Evolutionary conservation across 2,329 filamentous ascomycete species (phyloP).

Genomic region (Fusarium duplospermum): DNA sequence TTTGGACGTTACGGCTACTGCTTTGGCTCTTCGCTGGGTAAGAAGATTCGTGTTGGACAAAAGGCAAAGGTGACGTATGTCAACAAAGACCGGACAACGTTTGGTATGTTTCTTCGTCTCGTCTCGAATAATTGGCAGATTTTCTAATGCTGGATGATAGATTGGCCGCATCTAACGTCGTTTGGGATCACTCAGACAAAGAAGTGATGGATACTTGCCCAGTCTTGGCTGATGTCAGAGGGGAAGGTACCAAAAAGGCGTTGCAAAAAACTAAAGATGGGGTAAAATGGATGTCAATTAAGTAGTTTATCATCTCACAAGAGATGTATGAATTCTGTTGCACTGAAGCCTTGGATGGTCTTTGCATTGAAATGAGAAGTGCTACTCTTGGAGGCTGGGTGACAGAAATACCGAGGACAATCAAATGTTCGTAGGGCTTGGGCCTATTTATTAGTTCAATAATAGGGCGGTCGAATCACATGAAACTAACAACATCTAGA

Average conservation of each 20-base stretch:
- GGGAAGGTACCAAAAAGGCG: neutral
- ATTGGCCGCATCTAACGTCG: constrained; percentile 33
- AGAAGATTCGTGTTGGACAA: constrained; percentile 24
- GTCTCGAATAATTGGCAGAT: rapidly evolving
- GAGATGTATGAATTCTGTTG: neutral
- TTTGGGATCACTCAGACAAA: constrained; percentile 18
- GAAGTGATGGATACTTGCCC: neutral
- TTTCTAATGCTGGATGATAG: neutral
- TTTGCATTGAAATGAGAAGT: neutral
- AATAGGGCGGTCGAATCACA: neutral
- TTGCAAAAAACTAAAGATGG: neutral
- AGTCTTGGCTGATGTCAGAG: neutral
- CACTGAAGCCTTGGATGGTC: neutral
- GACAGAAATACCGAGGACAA: neutral
- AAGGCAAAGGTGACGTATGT: constrained; percentile 18
- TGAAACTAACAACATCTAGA: neutral
- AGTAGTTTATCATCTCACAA: neutral
- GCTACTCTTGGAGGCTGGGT: neutral
- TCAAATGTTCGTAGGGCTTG: neutral
- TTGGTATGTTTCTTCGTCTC: constrained; percentile 22
- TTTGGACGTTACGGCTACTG: constrained; percentile 42
- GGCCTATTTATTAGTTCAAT: neutral
- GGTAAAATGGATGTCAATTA: neutral
- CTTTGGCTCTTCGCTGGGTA: constrained; percentile 18
- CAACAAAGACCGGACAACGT: constrained; percentile 29